Conservation (phyloP, 2,329 filamentous ascomycete genomes). For the Pestalotiopsis sp. region DNA sequence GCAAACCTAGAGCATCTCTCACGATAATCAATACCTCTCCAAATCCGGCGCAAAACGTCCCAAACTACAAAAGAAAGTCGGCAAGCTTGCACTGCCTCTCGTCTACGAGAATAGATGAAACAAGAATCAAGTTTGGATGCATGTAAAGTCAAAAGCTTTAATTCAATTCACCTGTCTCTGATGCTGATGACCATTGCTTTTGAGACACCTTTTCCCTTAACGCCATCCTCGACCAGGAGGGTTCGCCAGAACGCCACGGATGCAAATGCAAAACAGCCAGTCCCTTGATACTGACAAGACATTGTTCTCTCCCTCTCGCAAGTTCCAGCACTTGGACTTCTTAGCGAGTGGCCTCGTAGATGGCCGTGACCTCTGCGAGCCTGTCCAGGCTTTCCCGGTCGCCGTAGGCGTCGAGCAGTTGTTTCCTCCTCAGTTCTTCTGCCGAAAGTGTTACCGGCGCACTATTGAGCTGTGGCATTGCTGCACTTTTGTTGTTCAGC, state of each 20-base stretch:
- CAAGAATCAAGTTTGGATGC: background rate
- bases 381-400: constrained; percentile 14
- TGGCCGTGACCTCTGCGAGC: constrained; percentile 13
- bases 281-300: too few relatives aligned
- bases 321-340: background rate
- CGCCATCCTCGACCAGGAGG: background rate
- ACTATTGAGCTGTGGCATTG: background rate
- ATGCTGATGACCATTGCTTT: background rate
- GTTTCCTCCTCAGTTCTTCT: constrained; percentile 9
- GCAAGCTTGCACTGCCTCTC: too few relatives aligned
- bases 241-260: background rate
- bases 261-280: background rate
- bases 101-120: background rate
- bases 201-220: background rate
- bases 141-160: too few relatives aligned
- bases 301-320: background rate
- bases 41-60: too few relatives aligned
- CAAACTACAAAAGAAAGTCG: too few relatives aligned
- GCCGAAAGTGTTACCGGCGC: background rate
- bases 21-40: too few relatives aligned
- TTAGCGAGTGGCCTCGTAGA: constrained; percentile 13
- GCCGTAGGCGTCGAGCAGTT: constrained; percentile 14
- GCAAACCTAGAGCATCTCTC: too few relatives aligned
- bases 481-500: background rate
- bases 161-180: background rate